Conservation (phyloP, 331 rosid genomes). For the Acacia pycnantha region DNA sequence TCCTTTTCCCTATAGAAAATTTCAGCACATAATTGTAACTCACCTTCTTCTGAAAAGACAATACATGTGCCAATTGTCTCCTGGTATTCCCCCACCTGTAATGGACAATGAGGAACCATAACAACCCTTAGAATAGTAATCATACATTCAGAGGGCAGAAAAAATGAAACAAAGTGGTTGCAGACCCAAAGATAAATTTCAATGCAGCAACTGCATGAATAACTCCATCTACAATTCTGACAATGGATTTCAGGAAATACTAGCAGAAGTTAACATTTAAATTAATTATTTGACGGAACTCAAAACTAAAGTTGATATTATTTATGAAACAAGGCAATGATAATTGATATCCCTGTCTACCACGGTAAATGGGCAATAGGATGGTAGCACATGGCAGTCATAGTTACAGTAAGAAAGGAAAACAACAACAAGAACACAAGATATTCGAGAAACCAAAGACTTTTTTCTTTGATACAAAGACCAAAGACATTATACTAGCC, state of each 20-base stretch:
- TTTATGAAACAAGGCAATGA: not conserved
- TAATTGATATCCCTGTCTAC: not conserved
- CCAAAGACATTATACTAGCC: not conserved
- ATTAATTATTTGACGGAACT: not conserved
- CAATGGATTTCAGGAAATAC: constrained; percentile 2
- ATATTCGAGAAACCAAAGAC: not conserved
- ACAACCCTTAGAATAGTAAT: constrained; percentile 12
- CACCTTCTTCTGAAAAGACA: constrained; percentile 66
- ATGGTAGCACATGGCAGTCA: not conserved
- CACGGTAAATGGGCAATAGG: not conserved
- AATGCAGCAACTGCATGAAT: not conserved
- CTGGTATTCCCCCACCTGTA: constrained; percentile 68
- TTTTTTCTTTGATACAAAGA: too few species aligned
- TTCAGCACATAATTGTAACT: constrained; percentile 10
- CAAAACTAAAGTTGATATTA: not conserved
- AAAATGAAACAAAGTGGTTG: not conserved
- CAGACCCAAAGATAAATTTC: not conserved
- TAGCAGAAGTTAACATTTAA: constrained; percentile 14
- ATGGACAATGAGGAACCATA: constrained; percentile 22
- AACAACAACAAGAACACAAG: not conserved
- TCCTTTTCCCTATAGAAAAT: not conserved
- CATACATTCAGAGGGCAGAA: not conserved
- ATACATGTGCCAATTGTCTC: constrained; percentile 76
- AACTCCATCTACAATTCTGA: not conserved
- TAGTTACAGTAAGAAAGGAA: not conserved